Conservation (phyloP, 306 rosid genomes). For the Aeschynomene evenia region DNA sequence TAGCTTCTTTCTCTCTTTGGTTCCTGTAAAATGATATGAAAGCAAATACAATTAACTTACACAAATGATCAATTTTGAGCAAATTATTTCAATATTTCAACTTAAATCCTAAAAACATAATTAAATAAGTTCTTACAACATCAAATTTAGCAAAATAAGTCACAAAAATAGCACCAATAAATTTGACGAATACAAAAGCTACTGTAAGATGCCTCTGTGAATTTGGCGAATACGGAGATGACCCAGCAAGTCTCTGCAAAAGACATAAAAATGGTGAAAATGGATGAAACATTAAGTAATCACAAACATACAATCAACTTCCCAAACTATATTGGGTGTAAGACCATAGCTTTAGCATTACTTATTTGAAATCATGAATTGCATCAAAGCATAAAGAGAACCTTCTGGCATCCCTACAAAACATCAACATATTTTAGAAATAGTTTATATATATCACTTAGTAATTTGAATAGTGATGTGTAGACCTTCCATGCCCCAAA, state of each 20-base stretch:
- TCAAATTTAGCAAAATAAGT: no score
- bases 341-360: background rate
- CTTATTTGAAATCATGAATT: background rate
- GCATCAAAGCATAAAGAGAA: background rate
- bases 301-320: background rate
- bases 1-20: no score
- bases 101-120: no score
- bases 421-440: background rate
- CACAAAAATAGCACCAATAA: no score
- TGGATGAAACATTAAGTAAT: background rate
- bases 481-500: background rate
- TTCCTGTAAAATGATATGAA: no score
- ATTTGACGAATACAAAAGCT: no score
- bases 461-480: background rate
- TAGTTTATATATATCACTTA: no score
- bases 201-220: slow-evolving; percentile 24
- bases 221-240: slow-evolving; percentile 25
- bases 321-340: background rate
- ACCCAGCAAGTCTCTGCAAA: slow-evolving; percentile 30
- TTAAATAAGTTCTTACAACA: no score
- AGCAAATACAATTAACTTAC: no score
- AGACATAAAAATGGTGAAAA: background rate
- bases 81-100: no score
- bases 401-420: background rate
- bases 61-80: no score